Conservation (phyloP, 768 basidiomycete species). For the Mycena sanguinolenta region DNA sequence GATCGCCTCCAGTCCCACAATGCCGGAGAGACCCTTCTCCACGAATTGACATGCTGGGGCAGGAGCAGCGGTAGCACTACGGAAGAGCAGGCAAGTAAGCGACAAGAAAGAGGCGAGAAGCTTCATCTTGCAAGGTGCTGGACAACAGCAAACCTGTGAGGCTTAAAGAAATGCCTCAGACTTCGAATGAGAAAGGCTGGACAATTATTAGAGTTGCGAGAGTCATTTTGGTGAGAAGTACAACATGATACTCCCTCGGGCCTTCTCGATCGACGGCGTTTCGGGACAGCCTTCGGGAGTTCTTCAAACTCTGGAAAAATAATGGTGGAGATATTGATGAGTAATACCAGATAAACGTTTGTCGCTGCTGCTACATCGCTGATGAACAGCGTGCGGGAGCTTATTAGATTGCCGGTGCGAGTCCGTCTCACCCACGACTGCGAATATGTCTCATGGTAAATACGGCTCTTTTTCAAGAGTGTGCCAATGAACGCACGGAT, state of each 20-base stretch:
- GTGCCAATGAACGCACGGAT: background rate
- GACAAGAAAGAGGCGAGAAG: slow-evolving; percentile 15
- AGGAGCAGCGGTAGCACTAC: slow-evolving; percentile 7
- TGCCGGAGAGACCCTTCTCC: slow-evolving; percentile 25
- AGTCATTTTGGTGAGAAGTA: background rate
- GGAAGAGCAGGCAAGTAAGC: slow-evolving; percentile 25
- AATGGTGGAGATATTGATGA: background rate
- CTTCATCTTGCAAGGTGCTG: slow-evolving; percentile 18
- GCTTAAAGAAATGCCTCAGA: slow-evolving; percentile 10
- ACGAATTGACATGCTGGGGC: slow-evolving; percentile 29
- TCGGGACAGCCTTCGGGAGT: background rate
- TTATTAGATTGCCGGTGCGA: background rate
- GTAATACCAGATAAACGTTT: background rate
- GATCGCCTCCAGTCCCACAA: slow-evolving; percentile 36
- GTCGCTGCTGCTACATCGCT: background rate
- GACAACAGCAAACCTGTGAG: background rate
- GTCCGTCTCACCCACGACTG: background rate
- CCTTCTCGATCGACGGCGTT: background rate
- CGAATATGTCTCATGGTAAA: background rate
- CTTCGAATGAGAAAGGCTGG: background rate
- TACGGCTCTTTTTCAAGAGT: background rate
- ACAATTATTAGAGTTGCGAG: background rate
- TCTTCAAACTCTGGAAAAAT: background rate
- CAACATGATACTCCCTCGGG: background rate
- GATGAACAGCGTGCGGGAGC: background rate